Percentiles rank a stretch among this genome's conserved stretches.
Conservation (phyloP, 139 green algal genomes). For the Desmodesmus armatus region DNA sequence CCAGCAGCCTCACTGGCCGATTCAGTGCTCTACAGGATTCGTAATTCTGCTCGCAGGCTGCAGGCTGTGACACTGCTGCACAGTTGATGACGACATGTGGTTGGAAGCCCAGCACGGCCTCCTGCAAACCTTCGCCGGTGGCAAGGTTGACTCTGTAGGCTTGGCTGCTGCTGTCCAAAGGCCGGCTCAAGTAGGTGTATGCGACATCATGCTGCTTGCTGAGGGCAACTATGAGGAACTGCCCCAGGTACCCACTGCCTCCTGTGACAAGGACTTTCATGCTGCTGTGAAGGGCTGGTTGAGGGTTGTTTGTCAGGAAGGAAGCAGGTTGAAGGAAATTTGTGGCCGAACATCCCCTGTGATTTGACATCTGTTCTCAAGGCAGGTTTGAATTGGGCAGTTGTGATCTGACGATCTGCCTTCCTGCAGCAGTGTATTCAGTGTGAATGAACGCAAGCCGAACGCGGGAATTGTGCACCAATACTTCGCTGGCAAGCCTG, state of each 20-base stretch:
- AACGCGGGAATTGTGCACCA: no score
- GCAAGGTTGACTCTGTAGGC: conserved; percentile 56
- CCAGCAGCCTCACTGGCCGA: conserved; percentile 57
- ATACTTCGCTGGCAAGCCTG: background rate
- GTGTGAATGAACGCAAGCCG: no score
- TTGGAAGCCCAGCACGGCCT: conserved; percentile 21
- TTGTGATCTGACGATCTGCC: no score
- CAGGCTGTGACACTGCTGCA: conserved; percentile 66
- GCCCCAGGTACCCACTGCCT: conserved; percentile 65
- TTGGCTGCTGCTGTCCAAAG: background rate
- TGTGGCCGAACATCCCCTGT: no score
- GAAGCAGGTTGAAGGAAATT: no score
- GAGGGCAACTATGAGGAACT: conserved; percentile 58
- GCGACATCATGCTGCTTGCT: background rate
- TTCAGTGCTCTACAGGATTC: conserved; percentile 54
- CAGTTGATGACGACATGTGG: conserved; percentile 44
- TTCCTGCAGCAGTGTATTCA: no score
- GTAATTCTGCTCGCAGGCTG: conserved; percentile 56
- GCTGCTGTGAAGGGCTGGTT: no score
- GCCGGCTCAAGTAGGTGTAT: conserved; percentile 33
- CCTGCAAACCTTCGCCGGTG: conserved; percentile 48
- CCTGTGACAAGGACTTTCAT: conserved; percentile 61
- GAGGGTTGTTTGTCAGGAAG: no score
- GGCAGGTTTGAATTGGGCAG: no score
- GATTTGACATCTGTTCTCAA: no score